Base-by-base conservation (phyloP, 2,329 filamentous ascomycete genomes). In the Lasiodiplodia sp. region DNA sequence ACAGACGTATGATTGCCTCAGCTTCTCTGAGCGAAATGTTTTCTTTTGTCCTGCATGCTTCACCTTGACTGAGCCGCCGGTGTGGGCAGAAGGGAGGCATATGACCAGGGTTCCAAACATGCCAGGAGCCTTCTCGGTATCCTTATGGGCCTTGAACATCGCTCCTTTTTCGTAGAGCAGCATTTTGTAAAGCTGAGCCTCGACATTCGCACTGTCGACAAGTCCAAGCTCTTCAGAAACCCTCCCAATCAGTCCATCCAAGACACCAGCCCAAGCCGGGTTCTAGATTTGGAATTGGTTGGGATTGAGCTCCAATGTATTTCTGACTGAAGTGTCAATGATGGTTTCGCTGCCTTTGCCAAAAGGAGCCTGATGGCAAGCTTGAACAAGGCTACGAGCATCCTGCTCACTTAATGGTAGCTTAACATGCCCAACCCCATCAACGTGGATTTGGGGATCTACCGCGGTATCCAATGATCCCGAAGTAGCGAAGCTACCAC, bases 91-190 rank as follows among this genome's bases (percentile, higher is more conserved):
- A 0, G 85, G 84, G 4, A 87, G 75, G 69, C 79, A 81, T 28
- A 87, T 74, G 47, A 84, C 79, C 2, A 88, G 75, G 0, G 83
- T 87, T 3, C 83, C 86, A 69, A 87, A 81, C 81, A 86, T 86
- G 21, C 80, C 79, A 0, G 81, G 79, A 0, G 75, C 77, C 60
- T 85, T 86, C 69, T 86, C 82, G 0, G 79, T 83, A 72, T 86
- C 83, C 37, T 79, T 79, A 69, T 85, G 82, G 0, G 81, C 69
- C 71, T 84, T 84, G 73, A 84, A 85, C 75, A 83, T 78, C 63
- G 84, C 83, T 72, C 31, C 31, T 10, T 34, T 34, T 34, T 34
- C 31, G 31, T 86, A 87, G 2, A 87, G 72, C 74, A 87, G 66
- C 28, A 72, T 56, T 40, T 73, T 72, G 69, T 74, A 72, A n/a